A percentile compares a stretch with the other conserved stretches of the same genome.
phyloP scores from a whole-genome alignment of 192 early-diverging fungal genomes.

The Phlyctochytrium arcticum region DNA sequence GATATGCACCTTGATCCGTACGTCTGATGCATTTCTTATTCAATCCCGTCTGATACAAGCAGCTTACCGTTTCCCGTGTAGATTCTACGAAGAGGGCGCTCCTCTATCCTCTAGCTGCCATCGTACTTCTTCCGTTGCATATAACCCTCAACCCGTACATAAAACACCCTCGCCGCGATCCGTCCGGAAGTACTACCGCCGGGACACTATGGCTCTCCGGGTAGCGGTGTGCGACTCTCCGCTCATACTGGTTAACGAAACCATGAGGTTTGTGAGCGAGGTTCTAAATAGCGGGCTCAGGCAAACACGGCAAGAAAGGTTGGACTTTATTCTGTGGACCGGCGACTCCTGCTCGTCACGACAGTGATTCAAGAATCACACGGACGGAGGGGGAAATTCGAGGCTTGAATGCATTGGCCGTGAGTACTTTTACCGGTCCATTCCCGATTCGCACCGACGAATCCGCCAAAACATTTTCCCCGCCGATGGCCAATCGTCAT shows the following conservation, averaged over 20 bases:
- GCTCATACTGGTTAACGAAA: conserved; percentile 27
- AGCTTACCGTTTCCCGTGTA: background rate
- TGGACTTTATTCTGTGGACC: conserved; percentile 36
- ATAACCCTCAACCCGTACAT: background rate
- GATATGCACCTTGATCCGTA: conserved; percentile 36
- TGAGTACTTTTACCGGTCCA: background rate
- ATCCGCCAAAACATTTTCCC: too few species aligned
- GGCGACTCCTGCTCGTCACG: conserved; percentile 40
- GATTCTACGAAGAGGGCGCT: conserved; percentile 22
- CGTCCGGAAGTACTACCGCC: too few species aligned
- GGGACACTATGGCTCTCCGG: conserved; percentile 28
- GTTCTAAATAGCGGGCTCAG: background rate
- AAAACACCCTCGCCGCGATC: background rate
- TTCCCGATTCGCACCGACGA: background rate
- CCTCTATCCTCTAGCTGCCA: conserved; percentile 14
- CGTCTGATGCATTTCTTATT: too few species aligned
- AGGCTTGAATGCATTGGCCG: conserved; percentile 13
- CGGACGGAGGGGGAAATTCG: conserved; percentile 23
- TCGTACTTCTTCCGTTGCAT: background rate
- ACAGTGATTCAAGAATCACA: conserved; percentile 14
- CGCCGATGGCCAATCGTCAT: conserved; percentile 15
- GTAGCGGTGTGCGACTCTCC: conserved; percentile 36
- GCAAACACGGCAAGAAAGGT: too few species aligned
- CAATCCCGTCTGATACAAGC: too few species aligned
- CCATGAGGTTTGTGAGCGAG: conserved; percentile 21